phyloP scores from a whole-genome alignment of 169 alveolate genomes.

The Plasmodium inui region DNA sequence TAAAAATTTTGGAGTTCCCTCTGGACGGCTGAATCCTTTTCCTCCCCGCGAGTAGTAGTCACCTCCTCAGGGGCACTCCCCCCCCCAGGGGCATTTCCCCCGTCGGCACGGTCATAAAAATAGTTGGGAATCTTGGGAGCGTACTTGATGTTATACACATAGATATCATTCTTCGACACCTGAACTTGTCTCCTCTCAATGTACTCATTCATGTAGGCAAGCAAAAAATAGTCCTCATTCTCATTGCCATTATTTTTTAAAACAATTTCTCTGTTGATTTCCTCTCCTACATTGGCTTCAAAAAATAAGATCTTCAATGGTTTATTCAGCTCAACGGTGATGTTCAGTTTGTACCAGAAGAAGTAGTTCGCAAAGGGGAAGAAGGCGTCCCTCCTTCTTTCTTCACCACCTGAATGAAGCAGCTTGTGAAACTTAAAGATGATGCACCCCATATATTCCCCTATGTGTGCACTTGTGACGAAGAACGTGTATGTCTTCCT shows the following conservation, averaged over 20 bases:
- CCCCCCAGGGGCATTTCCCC: neutral
- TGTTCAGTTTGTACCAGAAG: slow-evolving; percentile 52
- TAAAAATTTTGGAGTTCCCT: neutral
- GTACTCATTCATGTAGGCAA: slow-evolving; percentile 62
- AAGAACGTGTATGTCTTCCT: slow-evolving; percentile 42
- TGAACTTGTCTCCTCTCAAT: slow-evolving; percentile 50
- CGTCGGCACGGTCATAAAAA: neutral
- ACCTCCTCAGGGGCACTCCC: neutral
- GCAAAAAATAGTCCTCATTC: slow-evolving; percentile 42
- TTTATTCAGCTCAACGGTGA: slow-evolving; percentile 29
- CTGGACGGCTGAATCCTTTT: neutral
- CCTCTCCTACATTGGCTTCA: slow-evolving; percentile 47
- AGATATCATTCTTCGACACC: slow-evolving; percentile 23
- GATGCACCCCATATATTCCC: slow-evolving; percentile 64
- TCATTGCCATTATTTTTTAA: slow-evolving; percentile 54
- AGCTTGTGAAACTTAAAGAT: slow-evolving; percentile 25
- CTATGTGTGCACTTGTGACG: slow-evolving; percentile 55
- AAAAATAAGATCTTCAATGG: slow-evolving; percentile 49
- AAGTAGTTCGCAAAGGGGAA: slow-evolving; percentile 14
- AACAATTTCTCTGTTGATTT: slow-evolving; percentile 45
- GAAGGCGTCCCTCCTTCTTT: neutral
- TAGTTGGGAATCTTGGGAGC: slow-evolving; percentile 47
- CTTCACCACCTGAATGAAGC: neutral
- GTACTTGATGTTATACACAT: slow-evolving; percentile 36
- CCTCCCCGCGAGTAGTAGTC: too few relatives aligned